Conservation (phyloP, 768 basidiomycete genomes). For the Postia placenta region DNA sequence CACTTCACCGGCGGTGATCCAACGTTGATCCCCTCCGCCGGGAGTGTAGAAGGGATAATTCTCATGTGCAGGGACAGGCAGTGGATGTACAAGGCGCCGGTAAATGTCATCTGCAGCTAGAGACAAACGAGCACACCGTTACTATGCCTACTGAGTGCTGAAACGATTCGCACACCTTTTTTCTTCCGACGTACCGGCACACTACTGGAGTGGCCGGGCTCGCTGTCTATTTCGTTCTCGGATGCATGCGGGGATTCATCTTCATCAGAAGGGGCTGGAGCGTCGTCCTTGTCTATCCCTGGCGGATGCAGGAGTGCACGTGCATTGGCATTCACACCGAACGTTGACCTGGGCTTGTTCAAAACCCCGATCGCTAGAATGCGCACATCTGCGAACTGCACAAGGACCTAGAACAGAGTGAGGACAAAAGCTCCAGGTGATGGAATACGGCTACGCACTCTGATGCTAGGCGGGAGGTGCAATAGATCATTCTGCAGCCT, state of each 20-base stretch:
- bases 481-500: constrained; percentile 66
- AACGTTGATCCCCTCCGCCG: constrained; percentile 61
- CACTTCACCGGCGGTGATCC: constrained; percentile 44
- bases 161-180: background rate
- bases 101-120: constrained; percentile 23
- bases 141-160: too few species aligned
- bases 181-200: background rate
- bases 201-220: background rate
- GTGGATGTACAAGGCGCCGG: constrained; percentile 45
- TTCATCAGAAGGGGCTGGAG: background rate
- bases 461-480: constrained; percentile 59
- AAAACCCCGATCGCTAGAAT: constrained; percentile 68
- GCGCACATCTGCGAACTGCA: constrained; percentile 66
- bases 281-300: constrained; percentile 38
- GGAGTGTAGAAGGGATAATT: constrained; percentile 73
- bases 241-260: background rate
- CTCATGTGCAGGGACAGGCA: constrained; percentile 46
- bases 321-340: constrained; percentile 65
- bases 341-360: constrained; percentile 46
- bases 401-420: constrained; percentile 43
- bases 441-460: constrained; percentile 36
- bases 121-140: too few species aligned
- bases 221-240: background rate
- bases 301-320: constrained; percentile 63
- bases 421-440: constrained; percentile 1